Base-by-base conservation (phyloP, 179 eudicot species). In the Actinidia polygama region DNA sequence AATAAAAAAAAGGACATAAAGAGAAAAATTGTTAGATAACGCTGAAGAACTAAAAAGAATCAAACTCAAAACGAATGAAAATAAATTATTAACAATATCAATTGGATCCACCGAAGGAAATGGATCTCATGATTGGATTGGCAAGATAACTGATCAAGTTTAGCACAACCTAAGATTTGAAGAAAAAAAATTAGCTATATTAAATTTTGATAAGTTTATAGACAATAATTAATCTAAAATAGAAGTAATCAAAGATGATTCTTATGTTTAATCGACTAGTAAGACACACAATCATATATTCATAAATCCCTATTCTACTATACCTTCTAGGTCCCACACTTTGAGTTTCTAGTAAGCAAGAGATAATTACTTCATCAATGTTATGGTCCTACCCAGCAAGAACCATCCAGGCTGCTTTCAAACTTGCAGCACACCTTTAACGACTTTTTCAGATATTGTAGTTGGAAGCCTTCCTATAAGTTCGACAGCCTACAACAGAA, bases 91-190 rank as follows among this genome's bases (percentile, higher is more conserved):
- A 30, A 30, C 36, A 2, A 30, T 2, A 30, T 30, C 36, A 30
- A 30, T 30, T 30, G 36, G 36, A 30, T 30, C 73, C 99, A 97
- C 81, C 95, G 98, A 83, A 97, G 95, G 86, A 94, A 95, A 80
- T 98, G 99, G 76, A 97, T 94, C 86, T 92, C 95, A 12, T 98
- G 99, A 87, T 91, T 95, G 99, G 99, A 87, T 92, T 95, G 86
- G 95, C 99, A 78, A 97, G 94, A 86, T 96, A 94, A 79, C 86
- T 88, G 71, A 97, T 89, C 94, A 97, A 82, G 80, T 89, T 95
- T 85, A 90, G 97, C 81, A 95, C 92, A 7, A 95, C 99, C 99
- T 97, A 89, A 36, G 57, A 82, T 74, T 61, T 62, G 55, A 68
- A 69, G 70, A 36, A 11, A 24, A 18, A 3, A 16, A 24, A 83